Base-by-base conservation (phyloP, 768 basidiomycete species). In the Ramaria sp. region DNA sequence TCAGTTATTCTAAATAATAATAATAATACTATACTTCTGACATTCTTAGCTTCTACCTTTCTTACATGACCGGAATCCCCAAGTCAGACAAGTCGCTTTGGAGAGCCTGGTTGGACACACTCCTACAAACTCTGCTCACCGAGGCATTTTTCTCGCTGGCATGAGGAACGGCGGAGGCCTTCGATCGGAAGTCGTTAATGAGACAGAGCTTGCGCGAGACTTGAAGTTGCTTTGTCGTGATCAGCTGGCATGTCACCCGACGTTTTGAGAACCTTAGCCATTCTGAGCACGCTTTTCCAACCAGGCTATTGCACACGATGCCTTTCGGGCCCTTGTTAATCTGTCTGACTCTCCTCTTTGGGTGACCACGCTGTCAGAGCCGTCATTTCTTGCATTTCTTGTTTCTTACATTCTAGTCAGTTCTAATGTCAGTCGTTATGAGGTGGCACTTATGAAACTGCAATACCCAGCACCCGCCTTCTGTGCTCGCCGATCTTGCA, bases 301-400 rank as follows among this genome's bases (percentile, higher is more conserved):
- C 37, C 63, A 96, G 91, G 81, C 83, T 57, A 81, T 91, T 51
- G 90, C 95, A 1, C 95, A 97, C 63, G 93, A 96, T 73, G 95
- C 95, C 2, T 88, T 97, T 68, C 83, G 89, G 59, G 92, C 93
- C 2, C 76, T 98, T 51, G 84, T 97, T 67, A 98, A 98, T 71
- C 78, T 98, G 34, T 89, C 92, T 2, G 93, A 94, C 70, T 87
- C 86, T 31, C 75, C 86, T 7, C 69, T 84, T 19, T 75, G 94
- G 24, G 74, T 84, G 7, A 63, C 78, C 7, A 70, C 82, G 41
- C 74, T 95, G 7, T 82, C 83, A 1, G 91, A 95, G 50, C 68
- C 77, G 0, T 68, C 77, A 0, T 98, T 94, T 67, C 69, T 96
- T 24, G 71, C 71, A 24, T 97, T 95, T 63, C 71, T 97, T 42